Evolutionary conservation across 2,329 filamentous ascomycete species (phyloP).

Genomic region (Didymella sp.): DNA sequence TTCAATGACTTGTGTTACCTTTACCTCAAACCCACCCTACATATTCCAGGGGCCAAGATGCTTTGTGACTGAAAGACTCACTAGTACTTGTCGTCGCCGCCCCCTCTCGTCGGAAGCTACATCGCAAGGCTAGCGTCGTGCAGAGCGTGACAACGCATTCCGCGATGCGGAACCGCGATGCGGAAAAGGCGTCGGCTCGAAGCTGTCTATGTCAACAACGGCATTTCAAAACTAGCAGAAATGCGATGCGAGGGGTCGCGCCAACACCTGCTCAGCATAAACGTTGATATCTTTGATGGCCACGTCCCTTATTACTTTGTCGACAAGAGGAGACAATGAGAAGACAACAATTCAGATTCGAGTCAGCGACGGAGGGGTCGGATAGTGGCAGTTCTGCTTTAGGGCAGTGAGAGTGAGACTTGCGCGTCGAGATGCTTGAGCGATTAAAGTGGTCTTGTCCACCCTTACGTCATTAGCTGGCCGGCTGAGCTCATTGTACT

Average conservation of each 20-base stretch:
- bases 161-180: neutral
- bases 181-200: neutral
- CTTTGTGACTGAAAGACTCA: neutral
- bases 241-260: neutral
- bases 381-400: neutral
- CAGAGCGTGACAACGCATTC: neutral
- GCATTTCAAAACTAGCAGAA: neutral
- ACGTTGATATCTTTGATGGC: neutral
- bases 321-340: neutral
- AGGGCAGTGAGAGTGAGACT: neutral
- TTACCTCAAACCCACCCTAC: neutral
- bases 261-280: neutral
- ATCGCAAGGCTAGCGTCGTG: conserved; percentile 1
- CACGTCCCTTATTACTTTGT: too few relatives aligned
- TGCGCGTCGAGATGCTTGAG: neutral
- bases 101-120: conserved; percentile 7
- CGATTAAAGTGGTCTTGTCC: neutral
- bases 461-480: neutral
- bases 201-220: neutral
- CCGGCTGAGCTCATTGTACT: neutral
- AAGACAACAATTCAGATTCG: neutral
- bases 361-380: neutral
- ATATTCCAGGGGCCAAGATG: neutral
- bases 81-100: neutral
- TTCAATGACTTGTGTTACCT: neutral